These are phyloP conservation scores for Coelastrella sp. DNA, from an alignment of 139 green algal genomes.

Conservation along the genomic window DNA sequence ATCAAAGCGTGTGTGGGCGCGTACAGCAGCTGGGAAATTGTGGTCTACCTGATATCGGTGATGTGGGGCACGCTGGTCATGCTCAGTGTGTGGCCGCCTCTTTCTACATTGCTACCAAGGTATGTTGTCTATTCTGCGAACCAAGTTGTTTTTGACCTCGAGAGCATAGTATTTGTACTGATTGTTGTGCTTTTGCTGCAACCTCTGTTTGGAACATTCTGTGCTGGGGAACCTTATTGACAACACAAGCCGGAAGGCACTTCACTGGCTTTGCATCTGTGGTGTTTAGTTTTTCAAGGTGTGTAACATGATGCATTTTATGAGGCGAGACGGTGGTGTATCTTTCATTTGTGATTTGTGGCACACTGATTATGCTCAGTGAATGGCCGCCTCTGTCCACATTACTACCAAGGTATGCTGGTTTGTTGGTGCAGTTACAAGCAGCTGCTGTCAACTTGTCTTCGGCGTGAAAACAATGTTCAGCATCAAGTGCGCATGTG, in stretches of 20 bases:
- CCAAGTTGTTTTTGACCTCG: too few relatives aligned
- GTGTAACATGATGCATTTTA: too few relatives aligned
- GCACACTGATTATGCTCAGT: slow-evolving; percentile 5
- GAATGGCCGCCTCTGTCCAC: slow-evolving; percentile 16
- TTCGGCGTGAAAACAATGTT: too few relatives aligned
- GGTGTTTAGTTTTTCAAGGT: too few relatives aligned
- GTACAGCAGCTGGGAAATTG: slow-evolving; percentile 22
- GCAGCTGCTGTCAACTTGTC: too few relatives aligned
- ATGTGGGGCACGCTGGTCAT: slow-evolving; percentile 30
- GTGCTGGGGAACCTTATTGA: too few relatives aligned
- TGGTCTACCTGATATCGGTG: slow-evolving; percentile 12
- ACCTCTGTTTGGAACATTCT: too few relatives aligned
- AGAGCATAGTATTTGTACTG: too few relatives aligned
- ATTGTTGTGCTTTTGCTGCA: too few relatives aligned
- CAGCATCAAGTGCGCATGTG: background rate
- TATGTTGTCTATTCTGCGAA: slow-evolving; percentile 14
- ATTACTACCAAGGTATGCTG: background rate
- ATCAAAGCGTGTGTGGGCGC: slow-evolving; percentile 16
- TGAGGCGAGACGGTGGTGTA: too few relatives aligned
- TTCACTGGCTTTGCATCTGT: background rate
- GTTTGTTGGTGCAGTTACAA: too few relatives aligned
- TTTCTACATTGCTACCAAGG: slow-evolving; percentile 35
- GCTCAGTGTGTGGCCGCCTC: slow-evolving; percentile 28
- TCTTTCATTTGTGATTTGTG: too few relatives aligned
- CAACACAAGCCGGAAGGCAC: background rate